Percentiles rank a stretch among this genome's conserved stretches.
These are phyloP conservation scores for Globisporangium recalcitrans DNA, from an alignment of 352 stramenopile genomes.

Conservation along the genomic window DNA sequence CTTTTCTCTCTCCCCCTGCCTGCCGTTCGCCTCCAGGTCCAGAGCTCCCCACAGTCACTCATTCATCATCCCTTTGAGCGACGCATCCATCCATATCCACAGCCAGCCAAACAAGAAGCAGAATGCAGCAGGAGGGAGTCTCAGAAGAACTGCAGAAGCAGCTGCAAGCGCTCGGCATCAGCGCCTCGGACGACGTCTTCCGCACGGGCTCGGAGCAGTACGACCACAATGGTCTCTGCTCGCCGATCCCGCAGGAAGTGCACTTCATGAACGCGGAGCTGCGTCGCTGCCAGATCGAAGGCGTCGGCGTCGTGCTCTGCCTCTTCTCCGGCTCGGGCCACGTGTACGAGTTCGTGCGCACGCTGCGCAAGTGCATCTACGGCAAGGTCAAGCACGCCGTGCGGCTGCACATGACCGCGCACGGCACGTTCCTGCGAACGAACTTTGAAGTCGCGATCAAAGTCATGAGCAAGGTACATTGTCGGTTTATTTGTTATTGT, in stretches of 20 bases:
- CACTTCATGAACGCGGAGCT: slow-evolving; percentile 86
- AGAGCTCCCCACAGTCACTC: neutral
- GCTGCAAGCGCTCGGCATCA: slow-evolving; percentile 75
- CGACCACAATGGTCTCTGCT: slow-evolving; percentile 75
- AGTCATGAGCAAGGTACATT: slow-evolving; percentile 81
- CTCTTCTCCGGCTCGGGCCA: slow-evolving; percentile 77
- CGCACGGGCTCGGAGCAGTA: slow-evolving; percentile 70
- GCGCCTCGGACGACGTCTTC: slow-evolving; percentile 77
- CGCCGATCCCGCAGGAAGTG: slow-evolving; percentile 81
- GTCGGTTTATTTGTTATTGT: no score
- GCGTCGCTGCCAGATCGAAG: slow-evolving; percentile 66
- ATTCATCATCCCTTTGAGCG: neutral
- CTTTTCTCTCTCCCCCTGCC: neutral
- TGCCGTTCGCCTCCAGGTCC: neutral
- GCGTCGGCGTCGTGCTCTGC: slow-evolving; percentile 66
- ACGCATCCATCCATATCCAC: no score
- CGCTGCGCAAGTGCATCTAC: slow-evolving; percentile 85
- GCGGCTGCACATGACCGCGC: slow-evolving; percentile 65
- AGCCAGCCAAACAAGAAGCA: neutral
- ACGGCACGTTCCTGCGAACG: slow-evolving; percentile 75
- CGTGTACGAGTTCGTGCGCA: slow-evolving; percentile 84
- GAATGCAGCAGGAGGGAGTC: slow-evolving; percentile 33
- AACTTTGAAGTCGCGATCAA: slow-evolving; percentile 83
- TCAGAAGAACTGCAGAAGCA: slow-evolving; percentile 73
- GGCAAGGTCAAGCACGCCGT: slow-evolving; percentile 86